These are phyloP conservation scores for Quercus suber DNA, from an alignment of 306 rosid genomes.

Conservation along the genomic window DNA sequence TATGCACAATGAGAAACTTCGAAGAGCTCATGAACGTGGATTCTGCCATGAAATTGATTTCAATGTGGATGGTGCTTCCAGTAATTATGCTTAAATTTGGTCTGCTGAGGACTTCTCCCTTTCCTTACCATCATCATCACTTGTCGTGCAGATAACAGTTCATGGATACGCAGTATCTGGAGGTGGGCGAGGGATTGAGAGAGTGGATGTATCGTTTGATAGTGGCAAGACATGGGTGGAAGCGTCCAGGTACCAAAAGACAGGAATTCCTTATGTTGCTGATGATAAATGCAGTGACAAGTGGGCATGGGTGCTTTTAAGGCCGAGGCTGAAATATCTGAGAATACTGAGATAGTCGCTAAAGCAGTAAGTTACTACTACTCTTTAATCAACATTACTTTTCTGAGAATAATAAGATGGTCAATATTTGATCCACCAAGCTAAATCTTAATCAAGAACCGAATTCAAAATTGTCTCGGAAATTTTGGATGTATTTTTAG, in stretches of 20 bases:
- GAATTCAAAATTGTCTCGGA: no score
- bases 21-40: no score
- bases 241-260: slow-evolving; percentile 66
- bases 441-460: no score
- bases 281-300: slow-evolving; percentile 63
- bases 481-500: no score
- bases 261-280: slow-evolving; percentile 48
- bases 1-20: no score
- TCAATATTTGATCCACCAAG: no score
- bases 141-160: slow-evolving; percentile 52
- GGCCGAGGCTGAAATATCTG: slow-evolving; percentile 47
- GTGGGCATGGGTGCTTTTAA: slow-evolving; percentile 98
- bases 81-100: no score
- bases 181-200: slow-evolving; percentile 93
- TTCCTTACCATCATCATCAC: not conserved
- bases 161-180: slow-evolving; percentile 88
- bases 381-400: no score
- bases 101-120: no score
- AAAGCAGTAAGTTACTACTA: slow-evolving; percentile 66
- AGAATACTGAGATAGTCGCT: slow-evolving; percentile 63
- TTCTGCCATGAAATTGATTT: no score
- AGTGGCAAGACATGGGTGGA: slow-evolving; percentile 87
- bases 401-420: no score
- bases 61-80: no score
- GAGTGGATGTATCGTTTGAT: slow-evolving; percentile 84